phyloP scores from a whole-genome alignment of 768 basidiomycete species.

The Lactifluus echinatus region DNA sequence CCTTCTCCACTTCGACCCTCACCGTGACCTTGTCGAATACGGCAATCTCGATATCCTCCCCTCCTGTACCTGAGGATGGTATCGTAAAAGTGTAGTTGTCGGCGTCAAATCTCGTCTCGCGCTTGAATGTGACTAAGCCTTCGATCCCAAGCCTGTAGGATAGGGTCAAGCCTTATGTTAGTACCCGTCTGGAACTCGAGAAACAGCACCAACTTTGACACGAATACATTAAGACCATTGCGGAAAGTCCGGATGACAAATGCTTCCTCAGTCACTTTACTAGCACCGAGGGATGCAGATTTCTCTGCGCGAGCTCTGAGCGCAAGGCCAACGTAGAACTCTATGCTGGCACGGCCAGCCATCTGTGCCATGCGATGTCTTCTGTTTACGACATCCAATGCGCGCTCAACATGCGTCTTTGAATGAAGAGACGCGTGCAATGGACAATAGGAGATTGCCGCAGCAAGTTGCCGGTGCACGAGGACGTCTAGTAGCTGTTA shows the following conservation, averaged over 20 bases:
- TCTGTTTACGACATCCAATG: conserved; percentile 79
- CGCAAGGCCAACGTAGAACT: conserved; percentile 94
- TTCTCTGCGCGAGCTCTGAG: conserved; percentile 58
- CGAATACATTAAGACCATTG: conserved; percentile 95
- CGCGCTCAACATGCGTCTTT: conserved; percentile 78
- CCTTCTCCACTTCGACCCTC: conserved; percentile 89
- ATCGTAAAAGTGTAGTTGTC: conserved; percentile 83
- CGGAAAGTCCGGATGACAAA: conserved; percentile 91
- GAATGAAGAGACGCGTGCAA: conserved; percentile 86
- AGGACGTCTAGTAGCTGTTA: conserved; percentile 58
- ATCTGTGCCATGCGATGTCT: conserved; percentile 96
- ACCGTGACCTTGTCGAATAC: conserved; percentile 94
- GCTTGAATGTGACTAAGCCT: conserved; percentile 91
- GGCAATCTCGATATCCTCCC: conserved; percentile 50
- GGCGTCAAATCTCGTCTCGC: conserved; percentile 80
- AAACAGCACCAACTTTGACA: conserved; percentile 62
- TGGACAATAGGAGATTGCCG: conserved; percentile 76
- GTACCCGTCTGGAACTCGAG: not conserved
- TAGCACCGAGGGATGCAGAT: conserved; percentile 23
- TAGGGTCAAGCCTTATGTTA: not conserved
- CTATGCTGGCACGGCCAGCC: conserved; percentile 92
- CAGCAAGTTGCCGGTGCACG: conserved; percentile 86
- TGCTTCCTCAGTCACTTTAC: conserved; percentile 64
- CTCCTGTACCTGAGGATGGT: conserved; percentile 32
- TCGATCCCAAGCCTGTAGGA: conserved; percentile 76